phyloP scores from a whole-genome alignment of 2,329 filamentous ascomycete species.

The Alternaria rosae region DNA sequence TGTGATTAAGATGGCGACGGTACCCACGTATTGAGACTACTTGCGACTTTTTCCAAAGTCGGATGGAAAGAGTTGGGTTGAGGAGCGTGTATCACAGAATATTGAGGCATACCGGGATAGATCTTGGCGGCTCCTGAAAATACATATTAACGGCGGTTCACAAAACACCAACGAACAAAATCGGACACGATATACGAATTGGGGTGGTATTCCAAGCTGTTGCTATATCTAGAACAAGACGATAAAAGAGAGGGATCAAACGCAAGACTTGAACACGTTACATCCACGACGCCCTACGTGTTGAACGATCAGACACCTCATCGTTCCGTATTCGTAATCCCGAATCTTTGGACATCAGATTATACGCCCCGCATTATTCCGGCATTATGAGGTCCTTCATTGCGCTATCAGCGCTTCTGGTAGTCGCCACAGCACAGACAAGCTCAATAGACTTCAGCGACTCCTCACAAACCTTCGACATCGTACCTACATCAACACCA shows the following conservation, averaged over 20 bases:
- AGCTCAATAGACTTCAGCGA: constrained; percentile 8
- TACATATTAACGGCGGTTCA: neutral
- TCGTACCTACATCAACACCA: constrained; percentile 8
- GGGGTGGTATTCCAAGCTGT: neutral
- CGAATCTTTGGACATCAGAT: neutral
- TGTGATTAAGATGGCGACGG: constrained; percentile 1
- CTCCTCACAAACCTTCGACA: constrained; percentile 12
- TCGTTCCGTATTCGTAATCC: neutral
- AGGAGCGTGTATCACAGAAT: neutral
- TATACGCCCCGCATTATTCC: neutral
- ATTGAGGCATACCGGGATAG: neutral
- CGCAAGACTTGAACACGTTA: neutral
- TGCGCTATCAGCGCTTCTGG: constrained; percentile 6
- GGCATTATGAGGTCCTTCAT: constrained; percentile 8
- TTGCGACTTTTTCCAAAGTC: neutral
- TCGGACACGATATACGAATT: neutral
- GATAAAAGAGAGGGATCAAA: neutral
- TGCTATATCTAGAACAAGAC: neutral
- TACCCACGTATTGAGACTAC: neutral
- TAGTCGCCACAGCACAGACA: constrained; percentile 9
- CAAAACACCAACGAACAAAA: neutral
- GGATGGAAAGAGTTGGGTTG: neutral
- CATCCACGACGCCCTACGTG: neutral
- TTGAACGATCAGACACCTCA: neutral
- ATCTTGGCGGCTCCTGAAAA: neutral